Conservation (phyloP, 2,329 filamentous ascomycete genomes). For the Alternaria postmessia region DNA sequence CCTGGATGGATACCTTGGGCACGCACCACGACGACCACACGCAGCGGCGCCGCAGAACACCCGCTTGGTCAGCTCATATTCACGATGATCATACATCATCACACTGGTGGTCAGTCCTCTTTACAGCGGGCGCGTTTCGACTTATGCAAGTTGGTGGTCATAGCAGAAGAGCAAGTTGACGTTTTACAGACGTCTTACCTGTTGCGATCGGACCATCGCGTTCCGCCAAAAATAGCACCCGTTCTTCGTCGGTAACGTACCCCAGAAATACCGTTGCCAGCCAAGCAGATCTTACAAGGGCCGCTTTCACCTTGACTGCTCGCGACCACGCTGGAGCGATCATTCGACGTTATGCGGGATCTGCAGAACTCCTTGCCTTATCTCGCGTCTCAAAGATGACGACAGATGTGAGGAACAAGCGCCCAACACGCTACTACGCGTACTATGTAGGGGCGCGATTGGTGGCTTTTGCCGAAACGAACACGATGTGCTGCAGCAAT, state of each 20-base stretch:
- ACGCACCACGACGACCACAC: conserved; percentile 4
- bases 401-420: conserved; percentile 22
- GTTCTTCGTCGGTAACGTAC: conserved; percentile 33
- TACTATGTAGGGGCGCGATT: conserved; percentile 19
- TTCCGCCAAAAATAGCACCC: conserved; percentile 44
- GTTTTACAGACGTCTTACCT: conserved; percentile 22
- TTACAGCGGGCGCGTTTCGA: conserved; percentile 31
- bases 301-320: conserved; percentile 18
- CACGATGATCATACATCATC: conserved; percentile 23
- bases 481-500: conserved; percentile 9
- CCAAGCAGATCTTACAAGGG: conserved; percentile 32
- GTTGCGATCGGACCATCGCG: conserved; percentile 23
- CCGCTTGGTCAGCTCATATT: conserved; percentile 15
- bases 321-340: conserved; percentile 33
- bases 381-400: conserved; percentile 35
- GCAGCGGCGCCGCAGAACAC: conserved; percentile 23
- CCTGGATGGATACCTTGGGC: conserved; percentile 9
- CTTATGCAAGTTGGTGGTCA: conserved; percentile 24
- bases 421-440: conserved; percentile 16
- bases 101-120: conserved; percentile 14
- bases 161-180: conserved; percentile 16
- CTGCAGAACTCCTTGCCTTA: conserved; percentile 42
- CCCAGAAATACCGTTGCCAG: conserved; percentile 38
- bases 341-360: conserved; percentile 37
- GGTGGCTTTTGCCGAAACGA: conserved; percentile 7